These are phyloP conservation scores for Penstemon eatonii DNA, from an alignment of 257 asterid species.

Conservation along the genomic window DNA sequence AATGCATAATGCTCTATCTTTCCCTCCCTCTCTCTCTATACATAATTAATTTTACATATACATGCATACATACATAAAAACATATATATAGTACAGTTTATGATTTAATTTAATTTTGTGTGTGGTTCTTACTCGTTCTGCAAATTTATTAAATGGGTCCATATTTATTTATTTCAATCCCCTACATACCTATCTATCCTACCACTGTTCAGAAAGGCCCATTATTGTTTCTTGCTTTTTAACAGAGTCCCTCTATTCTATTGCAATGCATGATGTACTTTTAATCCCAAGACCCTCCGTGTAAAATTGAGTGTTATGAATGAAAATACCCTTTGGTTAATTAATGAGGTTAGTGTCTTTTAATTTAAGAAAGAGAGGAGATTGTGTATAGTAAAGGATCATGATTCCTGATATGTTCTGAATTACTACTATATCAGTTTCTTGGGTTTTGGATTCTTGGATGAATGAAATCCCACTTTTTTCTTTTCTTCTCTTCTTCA, in stretches of 20 bases:
- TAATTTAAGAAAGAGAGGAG: conserved; percentile 42
- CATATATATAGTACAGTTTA: no score
- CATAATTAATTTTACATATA: conserved; percentile 1
- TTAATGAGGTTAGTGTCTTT: conserved; percentile 28
- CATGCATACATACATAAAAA: not conserved
- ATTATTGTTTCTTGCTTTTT: conserved; percentile 31
- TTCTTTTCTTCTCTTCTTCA: conserved; percentile 37
- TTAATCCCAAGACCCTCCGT: conserved; percentile 30
- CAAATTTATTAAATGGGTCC: conserved; percentile 49
- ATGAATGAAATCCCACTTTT: conserved; percentile 34
- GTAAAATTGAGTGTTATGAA: conserved; percentile 24
- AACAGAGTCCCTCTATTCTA: not conserved
- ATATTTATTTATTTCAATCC: conserved; percentile 32
- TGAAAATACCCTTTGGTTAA: conserved; percentile 40
- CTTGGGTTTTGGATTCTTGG: conserved; percentile 64
- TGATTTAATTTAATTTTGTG: not conserved
- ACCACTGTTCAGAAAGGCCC: conserved; percentile 34
- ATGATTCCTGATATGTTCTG: conserved; percentile 53
- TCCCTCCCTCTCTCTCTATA: not conserved
- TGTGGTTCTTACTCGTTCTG: conserved; percentile 41
- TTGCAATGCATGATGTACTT: conserved; percentile 32
- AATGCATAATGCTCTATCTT: conserved; percentile 28
- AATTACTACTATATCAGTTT: conserved; percentile 38
- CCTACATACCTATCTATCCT: conserved; percentile 28
- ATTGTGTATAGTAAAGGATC: conserved; percentile 30